Evolutionary conservation across 129 eudicot genomes (phyloP).

Genomic region (Arctium minus): DNA sequence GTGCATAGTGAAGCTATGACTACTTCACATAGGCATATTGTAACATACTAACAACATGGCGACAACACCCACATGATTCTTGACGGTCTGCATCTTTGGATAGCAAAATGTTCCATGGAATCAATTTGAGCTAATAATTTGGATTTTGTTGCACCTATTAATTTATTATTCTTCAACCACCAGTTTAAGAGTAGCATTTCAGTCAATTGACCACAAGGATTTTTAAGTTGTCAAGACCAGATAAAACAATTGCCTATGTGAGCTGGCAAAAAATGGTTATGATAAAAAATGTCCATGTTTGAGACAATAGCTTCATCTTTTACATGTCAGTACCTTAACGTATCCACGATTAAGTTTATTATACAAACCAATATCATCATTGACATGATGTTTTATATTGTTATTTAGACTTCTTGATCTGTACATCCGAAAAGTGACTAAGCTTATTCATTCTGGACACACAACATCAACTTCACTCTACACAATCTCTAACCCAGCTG

Average conservation of each 20-base stretch:
- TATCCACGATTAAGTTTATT: not conserved
- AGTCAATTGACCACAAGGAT: not conserved
- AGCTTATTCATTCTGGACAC: not conserved
- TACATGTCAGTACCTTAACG: not conserved
- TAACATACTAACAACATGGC: too few relatives aligned
- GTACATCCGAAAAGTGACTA: not conserved
- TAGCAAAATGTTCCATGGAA: too few relatives aligned
- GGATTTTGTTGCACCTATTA: too few relatives aligned
- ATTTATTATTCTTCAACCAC: too few relatives aligned
- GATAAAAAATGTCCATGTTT: too few relatives aligned
- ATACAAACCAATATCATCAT: not conserved
- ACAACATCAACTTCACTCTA: not conserved
- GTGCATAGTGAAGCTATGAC: not conserved
- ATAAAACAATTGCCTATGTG: not conserved
- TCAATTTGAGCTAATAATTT: too few relatives aligned
- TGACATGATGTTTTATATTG: not conserved
- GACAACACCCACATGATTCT: too few relatives aligned
- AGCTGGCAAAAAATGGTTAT: too few relatives aligned
- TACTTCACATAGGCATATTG: too few relatives aligned
- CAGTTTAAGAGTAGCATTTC: too few relatives aligned
- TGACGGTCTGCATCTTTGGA: too few relatives aligned
- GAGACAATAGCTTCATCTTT: not conserved
- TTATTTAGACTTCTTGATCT: too few relatives aligned
- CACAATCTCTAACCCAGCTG: not conserved
- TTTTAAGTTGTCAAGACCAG: not conserved